A percentile compares a stretch with the other conserved stretches of the same genome.
Conservation (phyloP, 352 stramenopile species). For the Pythium grandisporangium region DNA sequence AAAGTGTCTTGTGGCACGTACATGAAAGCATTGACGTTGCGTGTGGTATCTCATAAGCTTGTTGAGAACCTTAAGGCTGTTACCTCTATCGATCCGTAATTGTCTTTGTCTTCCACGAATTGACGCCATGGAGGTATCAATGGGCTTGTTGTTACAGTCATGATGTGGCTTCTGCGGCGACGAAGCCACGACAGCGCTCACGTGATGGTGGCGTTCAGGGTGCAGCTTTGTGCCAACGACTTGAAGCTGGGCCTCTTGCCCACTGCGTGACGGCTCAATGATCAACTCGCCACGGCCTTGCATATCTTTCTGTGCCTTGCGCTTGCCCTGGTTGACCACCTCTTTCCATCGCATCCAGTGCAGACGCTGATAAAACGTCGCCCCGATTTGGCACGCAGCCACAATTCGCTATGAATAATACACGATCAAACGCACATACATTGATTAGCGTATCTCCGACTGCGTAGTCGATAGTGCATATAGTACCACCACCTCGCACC, state of each 20-base stretch:
- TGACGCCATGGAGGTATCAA: background rate
- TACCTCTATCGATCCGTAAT: background rate
- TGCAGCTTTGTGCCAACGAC: too few species aligned
- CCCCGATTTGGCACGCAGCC: conserved; percentile 29
- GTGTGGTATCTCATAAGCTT: conserved; percentile 2
- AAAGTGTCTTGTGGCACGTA: too few species aligned
- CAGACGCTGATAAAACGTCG: conserved; percentile 24
- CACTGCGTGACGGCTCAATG: too few species aligned
- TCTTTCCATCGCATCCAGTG: conserved; percentile 26
- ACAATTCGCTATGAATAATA: conserved; percentile 26
- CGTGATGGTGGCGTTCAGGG: background rate
- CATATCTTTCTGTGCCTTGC: background rate
- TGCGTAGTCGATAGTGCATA: too few species aligned
- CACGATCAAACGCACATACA: background rate
- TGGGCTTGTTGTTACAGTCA: background rate
- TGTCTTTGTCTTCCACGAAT: background rate
- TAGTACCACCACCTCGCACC: too few species aligned
- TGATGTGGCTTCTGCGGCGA: background rate
- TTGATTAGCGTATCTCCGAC: background rate
- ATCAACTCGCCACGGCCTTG: background rate
- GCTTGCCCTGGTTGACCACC: conserved; percentile 5
- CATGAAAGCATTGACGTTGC: conserved; percentile 14
- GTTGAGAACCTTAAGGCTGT: background rate
- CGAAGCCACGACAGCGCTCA: background rate
- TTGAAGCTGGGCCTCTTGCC: too few species aligned